A percentile compares a stretch with the other conserved stretches of the same genome.
These are phyloP conservation scores for Acanthamoeba rhysodes DNA, from an alignment of 208 protist species.

Conservation along the genomic window DNA sequence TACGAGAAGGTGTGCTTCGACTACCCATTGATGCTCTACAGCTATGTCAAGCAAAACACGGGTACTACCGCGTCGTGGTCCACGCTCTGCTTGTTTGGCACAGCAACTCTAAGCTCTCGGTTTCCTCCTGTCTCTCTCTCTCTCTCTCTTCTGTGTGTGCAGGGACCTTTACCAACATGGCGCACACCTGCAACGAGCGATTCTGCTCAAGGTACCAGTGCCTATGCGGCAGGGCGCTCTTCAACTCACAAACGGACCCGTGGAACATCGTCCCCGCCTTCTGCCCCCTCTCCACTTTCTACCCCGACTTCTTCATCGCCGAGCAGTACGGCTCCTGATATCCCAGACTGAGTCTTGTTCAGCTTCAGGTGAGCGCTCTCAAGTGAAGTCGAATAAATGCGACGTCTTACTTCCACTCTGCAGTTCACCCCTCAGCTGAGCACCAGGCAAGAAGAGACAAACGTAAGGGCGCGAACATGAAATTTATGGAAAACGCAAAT, in stretches of 20 bases:
- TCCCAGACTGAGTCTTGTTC: too few relatives aligned
- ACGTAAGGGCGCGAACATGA: too few relatives aligned
- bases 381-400: too few relatives aligned
- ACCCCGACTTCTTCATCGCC: slow-evolving; percentile 14
- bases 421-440: too few relatives aligned
- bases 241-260: slow-evolving; percentile 3
- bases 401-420: too few relatives aligned
- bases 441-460: too few relatives aligned
- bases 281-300: slow-evolving; percentile 60
- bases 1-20: slow-evolving; percentile 73
- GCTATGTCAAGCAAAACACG: neutral
- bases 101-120: too few relatives aligned
- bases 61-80: neutral
- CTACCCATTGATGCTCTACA: slow-evolving; percentile 68
- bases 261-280: slow-evolving; percentile 61
- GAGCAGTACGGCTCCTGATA: neutral
- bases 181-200: slow-evolving; percentile 56
- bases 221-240: slow-evolving; percentile 38
- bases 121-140: neutral
- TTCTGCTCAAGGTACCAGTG: slow-evolving; percentile 34
- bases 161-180: slow-evolving; percentile 20
- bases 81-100: too few relatives aligned
- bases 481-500: too few relatives aligned
- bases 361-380: too few relatives aligned
- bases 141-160: neutral